A percentile compares a stretch with the other conserved stretches of the same genome.
Evolutionary conservation across 352 stramenopile species (phyloP).

Genomic region (Pythium vanterpoolii): DNA sequence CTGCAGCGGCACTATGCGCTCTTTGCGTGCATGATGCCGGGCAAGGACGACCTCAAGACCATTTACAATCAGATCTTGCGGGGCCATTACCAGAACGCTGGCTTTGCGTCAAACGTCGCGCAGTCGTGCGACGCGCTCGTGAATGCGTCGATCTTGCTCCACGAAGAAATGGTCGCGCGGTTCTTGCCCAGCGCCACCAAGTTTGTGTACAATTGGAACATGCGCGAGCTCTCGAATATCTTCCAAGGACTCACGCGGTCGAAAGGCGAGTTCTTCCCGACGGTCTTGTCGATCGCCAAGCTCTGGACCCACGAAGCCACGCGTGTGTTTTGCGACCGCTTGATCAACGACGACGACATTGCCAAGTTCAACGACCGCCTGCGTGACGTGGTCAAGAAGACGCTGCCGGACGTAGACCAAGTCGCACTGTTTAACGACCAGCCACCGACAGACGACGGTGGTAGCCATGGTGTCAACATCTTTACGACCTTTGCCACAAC

Average conservation of each 20-base stretch:
- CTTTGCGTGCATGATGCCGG: conserved; percentile 95
- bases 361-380: conserved; percentile 92
- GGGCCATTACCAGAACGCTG: conserved; percentile 90
- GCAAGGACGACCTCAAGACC: conserved; percentile 91
- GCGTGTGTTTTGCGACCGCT: conserved; percentile 96
- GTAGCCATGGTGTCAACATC: conserved; percentile 79
- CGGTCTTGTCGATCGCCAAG: conserved; percentile 76
- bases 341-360: conserved; percentile 95
- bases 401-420: conserved; percentile 84
- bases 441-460: conserved; percentile 23
- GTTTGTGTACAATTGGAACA: conserved; percentile 99
- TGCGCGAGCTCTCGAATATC: conserved; percentile 95
- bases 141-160: conserved; percentile 88
- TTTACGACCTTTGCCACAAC: conserved; percentile 93
- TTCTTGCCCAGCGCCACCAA: conserved; percentile 96
- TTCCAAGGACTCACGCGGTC: conserved; percentile 94
- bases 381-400: conserved; percentile 91
- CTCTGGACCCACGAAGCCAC: conserved; percentile 96
- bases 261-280: conserved; percentile 92
- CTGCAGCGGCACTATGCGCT: conserved; percentile 95
- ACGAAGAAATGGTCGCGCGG: conserved; percentile 91
- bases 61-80: conserved; percentile 96
- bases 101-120: conserved; percentile 56
- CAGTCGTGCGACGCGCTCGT: conserved; percentile 86
- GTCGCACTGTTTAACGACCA: conserved; percentile 81